phyloP scores from a whole-genome alignment of 1,139 yeast species.

The Geotrichum fermentans region DNA sequence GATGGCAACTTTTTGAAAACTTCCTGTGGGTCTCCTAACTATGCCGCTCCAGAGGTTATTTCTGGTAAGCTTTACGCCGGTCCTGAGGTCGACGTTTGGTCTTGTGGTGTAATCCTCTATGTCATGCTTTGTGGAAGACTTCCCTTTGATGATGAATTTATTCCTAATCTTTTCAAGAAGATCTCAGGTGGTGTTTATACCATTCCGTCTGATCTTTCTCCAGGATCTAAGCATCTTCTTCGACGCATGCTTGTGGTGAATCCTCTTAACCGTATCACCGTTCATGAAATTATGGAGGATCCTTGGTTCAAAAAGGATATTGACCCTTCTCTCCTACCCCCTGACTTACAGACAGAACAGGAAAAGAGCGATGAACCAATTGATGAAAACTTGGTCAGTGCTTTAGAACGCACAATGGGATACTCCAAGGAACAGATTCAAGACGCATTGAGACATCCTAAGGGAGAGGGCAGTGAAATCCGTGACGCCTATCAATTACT shows the following conservation, averaged over 20 bases:
- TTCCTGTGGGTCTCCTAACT: conserved; percentile 94
- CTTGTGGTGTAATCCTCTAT: conserved; percentile 91
- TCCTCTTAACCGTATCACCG: conserved; percentile 91
- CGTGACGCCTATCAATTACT: conserved; percentile 86
- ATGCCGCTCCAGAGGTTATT: conserved; percentile 98
- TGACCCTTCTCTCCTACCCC: conserved; percentile 77
- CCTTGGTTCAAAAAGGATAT: conserved; percentile 89
- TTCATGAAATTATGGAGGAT: conserved; percentile 89
- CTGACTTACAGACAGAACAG: conserved; percentile 38
- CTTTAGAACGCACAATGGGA: conserved; percentile 85
- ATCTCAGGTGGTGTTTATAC: conserved; percentile 94
- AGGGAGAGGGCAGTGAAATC: conserved; percentile 62
- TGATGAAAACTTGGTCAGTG: conserved; percentile 75
- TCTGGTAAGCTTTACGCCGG: conserved; percentile 96
- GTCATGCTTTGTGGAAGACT: conserved; percentile 96
- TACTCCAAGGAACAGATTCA: conserved; percentile 82
- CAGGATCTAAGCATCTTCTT: conserved; percentile 81
- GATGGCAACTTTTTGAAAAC: conserved; percentile 96
- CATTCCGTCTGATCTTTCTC: conserved; percentile 79
- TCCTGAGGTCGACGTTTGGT: conserved; percentile 99
- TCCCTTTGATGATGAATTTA: conserved; percentile 96
- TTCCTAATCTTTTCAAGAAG: conserved; percentile 91
- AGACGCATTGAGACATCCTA: conserved; percentile 55
- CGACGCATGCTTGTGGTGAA: conserved; percentile 94
- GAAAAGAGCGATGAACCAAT: conserved; percentile 44